Evolutionary conservation across 2,329 filamentous ascomycete species (phyloP).

Genomic region (Epichloe coenophiala): DNA sequence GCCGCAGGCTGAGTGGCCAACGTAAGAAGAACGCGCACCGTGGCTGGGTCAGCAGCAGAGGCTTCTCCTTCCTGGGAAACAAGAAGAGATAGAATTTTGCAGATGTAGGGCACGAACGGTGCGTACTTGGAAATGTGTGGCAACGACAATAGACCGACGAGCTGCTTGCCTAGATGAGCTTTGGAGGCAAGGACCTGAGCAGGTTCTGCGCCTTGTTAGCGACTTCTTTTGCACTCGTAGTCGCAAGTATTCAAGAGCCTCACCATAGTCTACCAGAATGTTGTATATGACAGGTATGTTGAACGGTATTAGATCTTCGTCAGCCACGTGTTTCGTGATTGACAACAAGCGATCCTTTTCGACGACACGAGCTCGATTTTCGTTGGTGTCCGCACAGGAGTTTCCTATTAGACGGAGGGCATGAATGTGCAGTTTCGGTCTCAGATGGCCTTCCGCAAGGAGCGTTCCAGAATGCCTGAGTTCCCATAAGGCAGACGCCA

Average conservation of each 20-base stretch:
- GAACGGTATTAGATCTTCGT: conserved; percentile 36
- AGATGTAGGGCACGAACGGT: conserved; percentile 36
- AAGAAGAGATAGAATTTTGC: conserved; percentile 43
- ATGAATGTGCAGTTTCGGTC: conserved; percentile 35
- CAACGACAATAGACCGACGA: conserved; percentile 37
- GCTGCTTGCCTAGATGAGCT: conserved; percentile 32
- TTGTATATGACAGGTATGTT: conserved; percentile 49
- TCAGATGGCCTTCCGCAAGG: conserved; percentile 24
- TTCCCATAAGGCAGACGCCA: conserved; percentile 45
- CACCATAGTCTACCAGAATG: conserved; percentile 50
- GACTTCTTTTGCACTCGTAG: neutral
- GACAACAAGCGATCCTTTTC: conserved; percentile 31
- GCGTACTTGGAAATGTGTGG: conserved; percentile 27
- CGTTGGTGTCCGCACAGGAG: conserved; percentile 49
- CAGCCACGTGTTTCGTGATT: conserved; percentile 33
- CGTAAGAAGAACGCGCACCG: conserved; percentile 34
- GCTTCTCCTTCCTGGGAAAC: conserved; percentile 37
- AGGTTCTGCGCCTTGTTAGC: conserved; percentile 28
- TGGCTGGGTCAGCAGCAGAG: conserved; percentile 28
- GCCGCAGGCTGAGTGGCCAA: conserved; percentile 29
- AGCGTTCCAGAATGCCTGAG: conserved; percentile 39
- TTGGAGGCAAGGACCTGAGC: conserved; percentile 43
- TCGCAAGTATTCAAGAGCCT: conserved; percentile 8
- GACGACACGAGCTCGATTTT: conserved; percentile 44
- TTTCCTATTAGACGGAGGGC: conserved; percentile 46